Conservation (phyloP, 2,329 filamentous ascomycete species). For the Exophiala bonariae region DNA sequence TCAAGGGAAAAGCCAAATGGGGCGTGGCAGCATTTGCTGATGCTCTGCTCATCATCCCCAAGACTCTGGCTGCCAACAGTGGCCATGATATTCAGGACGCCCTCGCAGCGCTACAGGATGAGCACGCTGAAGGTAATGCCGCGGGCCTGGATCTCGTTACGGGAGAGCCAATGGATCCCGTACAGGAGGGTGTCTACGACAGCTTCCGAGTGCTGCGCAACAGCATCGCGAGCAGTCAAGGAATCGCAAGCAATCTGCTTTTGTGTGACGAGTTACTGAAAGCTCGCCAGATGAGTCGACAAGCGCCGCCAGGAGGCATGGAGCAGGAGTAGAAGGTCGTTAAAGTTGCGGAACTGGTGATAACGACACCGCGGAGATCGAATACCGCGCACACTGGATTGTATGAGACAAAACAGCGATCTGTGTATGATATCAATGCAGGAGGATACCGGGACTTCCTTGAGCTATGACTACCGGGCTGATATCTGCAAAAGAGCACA, state of each 20-base stretch:
- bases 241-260: conserved; percentile 92
- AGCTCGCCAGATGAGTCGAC: conserved; percentile 83
- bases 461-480: no score
- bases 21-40: conserved; percentile 94
- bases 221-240: conserved; percentile 87
- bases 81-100: conserved; percentile 97
- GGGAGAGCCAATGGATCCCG: conserved; percentile 92
- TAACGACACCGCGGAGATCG: background rate
- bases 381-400: no score
- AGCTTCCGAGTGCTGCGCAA: conserved; percentile 94
- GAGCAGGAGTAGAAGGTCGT: conserved; percentile 19
- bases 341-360: background rate
- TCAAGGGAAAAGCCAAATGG: conserved; percentile 98
- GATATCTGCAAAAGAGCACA: no score
- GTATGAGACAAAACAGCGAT: no score
- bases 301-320: conserved; percentile 38
- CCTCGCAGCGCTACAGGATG: conserved; percentile 82
- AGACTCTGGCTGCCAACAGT: conserved; percentile 93
- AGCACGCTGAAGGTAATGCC: conserved; percentile 76
- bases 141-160: conserved; percentile 85
- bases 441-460: no score
- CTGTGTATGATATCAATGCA: no score
- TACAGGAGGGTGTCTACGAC: conserved; percentile 89
- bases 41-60: conserved; percentile 91
- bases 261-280: conserved; percentile 97